Evolutionary conservation across 1,139 yeast species (phyloP), one percentile per base, ranked within the genome.

Genomic region (Groenewaldozyma sp.): DNA sequence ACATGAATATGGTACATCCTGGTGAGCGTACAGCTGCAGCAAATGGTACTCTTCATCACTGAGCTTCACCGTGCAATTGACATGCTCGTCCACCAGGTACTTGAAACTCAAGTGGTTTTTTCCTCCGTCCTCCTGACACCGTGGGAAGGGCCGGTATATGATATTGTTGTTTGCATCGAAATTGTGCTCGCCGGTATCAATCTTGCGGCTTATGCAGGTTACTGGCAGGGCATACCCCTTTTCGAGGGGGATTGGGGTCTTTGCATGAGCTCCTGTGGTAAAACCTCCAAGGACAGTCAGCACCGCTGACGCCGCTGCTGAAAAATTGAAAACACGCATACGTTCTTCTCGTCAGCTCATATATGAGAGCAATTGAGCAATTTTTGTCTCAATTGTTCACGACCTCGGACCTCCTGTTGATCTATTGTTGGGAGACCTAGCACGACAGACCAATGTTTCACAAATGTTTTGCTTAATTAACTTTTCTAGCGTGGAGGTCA

Each of bases 1-100:
- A 58, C 93, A 82, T 42, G 82, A 72, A 54, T 77, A 76, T 21
- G 93, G 93, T 3, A 72, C 78, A 56, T 82, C 93, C 56, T 80
- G 82, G 55, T 82, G 93, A 40, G 82, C 66, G 53, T 81, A 80
- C 39, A 81, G 64, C 60, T 82, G 91, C 57, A 82, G 79, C 44
- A 81, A 59, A 52, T 82, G 93, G 54, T 73, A 82, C 38, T 75
- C 57, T 50, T 78, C 82, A 56, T 82, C 91, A n/a, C 73, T 67
- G 39, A 82, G 68, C 6, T 63, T 64, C 33, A 82, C 65, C 1
- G 88, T 76, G 55, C 93, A 82, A 48, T 73, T 73, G 42, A 73
- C 44, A 40, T 72, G 73, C 47, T 71, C 76, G 46, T 70, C 73
- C 2, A 62, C 59, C 0, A 78, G 78, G 52, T 74, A 81, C 18